Evolutionary conservation across 208 protist genomes (phyloP).

Genomic region (Trypanosoma theileri): DNA sequence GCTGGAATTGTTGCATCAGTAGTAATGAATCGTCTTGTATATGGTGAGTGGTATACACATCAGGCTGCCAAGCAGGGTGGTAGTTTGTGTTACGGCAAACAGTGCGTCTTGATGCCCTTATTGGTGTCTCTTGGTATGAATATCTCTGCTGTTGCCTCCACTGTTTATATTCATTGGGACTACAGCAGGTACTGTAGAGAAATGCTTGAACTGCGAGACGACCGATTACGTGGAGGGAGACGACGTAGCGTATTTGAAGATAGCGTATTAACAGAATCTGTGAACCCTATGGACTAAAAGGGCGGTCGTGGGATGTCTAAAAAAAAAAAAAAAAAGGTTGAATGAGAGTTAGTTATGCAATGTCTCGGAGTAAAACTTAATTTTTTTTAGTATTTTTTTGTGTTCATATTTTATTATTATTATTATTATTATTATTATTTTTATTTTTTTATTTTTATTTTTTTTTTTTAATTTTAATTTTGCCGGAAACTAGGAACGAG

Average conservation of each 20-base stretch:
- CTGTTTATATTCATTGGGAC: constrained; percentile 19
- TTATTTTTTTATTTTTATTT: neutral
- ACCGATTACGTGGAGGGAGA: too few relatives aligned
- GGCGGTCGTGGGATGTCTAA: too few relatives aligned
- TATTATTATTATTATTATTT: constrained; percentile 13
- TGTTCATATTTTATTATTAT: constrained; percentile 1
- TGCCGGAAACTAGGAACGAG: too few relatives aligned
- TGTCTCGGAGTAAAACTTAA: neutral
- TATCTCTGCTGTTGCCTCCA: constrained; percentile 5
- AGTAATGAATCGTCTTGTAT: constrained; percentile 71
- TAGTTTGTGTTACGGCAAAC: constrained; percentile 40
- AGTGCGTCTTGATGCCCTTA: constrained; percentile 24
- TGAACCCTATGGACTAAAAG: too few relatives aligned
- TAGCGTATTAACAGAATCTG: too few relatives aligned
- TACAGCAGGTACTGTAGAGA: constrained; percentile 14
- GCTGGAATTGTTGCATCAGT: constrained; percentile 45
- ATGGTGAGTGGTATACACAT: constrained; percentile 70
- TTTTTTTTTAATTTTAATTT: too few relatives aligned
- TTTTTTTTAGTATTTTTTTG: constrained; percentile 1
- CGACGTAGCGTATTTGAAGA: too few relatives aligned
- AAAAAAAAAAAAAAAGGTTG: neutral
- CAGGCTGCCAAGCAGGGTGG: constrained; percentile 49
- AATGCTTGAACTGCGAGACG: constrained; percentile 18
- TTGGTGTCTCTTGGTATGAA: constrained; percentile 18
- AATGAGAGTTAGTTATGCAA: neutral